Percentiles rank a stretch among this genome's conserved stretches.
phyloP scores from a whole-genome alignment of 2,329 filamentous ascomycete species.

The Orbilia javanica region DNA sequence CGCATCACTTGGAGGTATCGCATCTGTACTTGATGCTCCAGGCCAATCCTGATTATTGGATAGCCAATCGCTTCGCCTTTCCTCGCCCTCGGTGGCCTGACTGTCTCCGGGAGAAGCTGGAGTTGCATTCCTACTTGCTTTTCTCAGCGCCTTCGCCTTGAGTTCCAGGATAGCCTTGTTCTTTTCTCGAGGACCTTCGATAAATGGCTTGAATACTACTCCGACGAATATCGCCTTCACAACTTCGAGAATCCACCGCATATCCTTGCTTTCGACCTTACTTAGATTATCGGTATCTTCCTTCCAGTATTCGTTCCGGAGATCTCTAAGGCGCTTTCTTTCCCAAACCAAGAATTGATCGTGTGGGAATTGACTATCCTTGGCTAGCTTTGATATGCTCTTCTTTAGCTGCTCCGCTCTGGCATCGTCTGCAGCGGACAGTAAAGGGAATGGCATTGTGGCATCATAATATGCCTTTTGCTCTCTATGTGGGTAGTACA shows the following conservation, averaged over 20 bases:
- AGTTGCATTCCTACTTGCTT: slow-evolving; percentile 51
- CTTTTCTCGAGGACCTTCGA: slow-evolving; percentile 54
- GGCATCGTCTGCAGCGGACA: slow-evolving; percentile 38
- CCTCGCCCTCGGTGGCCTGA: slow-evolving; percentile 21
- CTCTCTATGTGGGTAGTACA: slow-evolving; percentile 52
- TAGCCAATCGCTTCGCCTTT: slow-evolving; percentile 39
- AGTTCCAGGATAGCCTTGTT: slow-evolving; percentile 57
- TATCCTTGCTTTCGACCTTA: slow-evolving; percentile 57
- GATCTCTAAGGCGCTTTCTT: slow-evolving; percentile 41
- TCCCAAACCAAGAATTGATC: slow-evolving; percentile 56
- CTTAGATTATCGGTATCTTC: slow-evolving; percentile 57
- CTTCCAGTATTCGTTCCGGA: slow-evolving; percentile 58
- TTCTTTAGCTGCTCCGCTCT: slow-evolving; percentile 46
- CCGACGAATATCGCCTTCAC: slow-evolving; percentile 56
- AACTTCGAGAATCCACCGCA: slow-evolving; percentile 57
- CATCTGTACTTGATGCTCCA: slow-evolving; percentile 25
- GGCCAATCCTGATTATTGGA: slow-evolving; percentile 46
- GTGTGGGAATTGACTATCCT: slow-evolving; percentile 50
- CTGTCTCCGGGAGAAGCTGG: slow-evolving; percentile 36
- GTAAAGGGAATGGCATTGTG: slow-evolving; percentile 41
- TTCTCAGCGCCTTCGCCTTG: slow-evolving; percentile 52
- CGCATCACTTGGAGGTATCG: background rate
- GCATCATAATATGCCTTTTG: slow-evolving; percentile 44
- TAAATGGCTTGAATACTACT: slow-evolving; percentile 48
- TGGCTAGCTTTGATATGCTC: slow-evolving; percentile 31